Conservation (phyloP, 768 basidiomycete species). For the Lactarius vividus region DNA sequence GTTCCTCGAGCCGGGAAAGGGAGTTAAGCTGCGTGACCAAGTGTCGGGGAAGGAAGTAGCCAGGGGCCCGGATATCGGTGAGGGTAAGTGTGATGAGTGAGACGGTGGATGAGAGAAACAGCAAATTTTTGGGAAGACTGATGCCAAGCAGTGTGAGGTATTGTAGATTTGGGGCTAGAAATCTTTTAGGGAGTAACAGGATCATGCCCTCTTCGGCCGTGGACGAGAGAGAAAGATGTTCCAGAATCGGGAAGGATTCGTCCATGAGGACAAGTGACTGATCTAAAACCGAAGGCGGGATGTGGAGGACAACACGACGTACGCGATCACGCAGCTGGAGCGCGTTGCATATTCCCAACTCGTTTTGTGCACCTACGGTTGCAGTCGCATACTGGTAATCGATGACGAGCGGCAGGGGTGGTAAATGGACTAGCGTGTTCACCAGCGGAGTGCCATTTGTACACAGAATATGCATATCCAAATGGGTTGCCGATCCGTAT, state of each 20-base stretch:
- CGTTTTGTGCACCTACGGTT: not conserved
- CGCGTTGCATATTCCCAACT: not conserved
- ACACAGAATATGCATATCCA: not conserved
- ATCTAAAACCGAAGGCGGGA: not conserved
- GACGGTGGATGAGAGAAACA: not conserved
- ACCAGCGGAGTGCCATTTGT: not conserved
- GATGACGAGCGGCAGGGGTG: constrained; percentile 4
- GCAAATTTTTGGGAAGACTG: not conserved
- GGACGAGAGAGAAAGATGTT: not conserved
- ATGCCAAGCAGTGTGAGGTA: not conserved
- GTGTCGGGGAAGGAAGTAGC: not conserved
- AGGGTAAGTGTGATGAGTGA: not conserved
- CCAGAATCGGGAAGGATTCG: not conserved
- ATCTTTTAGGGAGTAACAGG: not conserved
- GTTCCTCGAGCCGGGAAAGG: constrained; percentile 1
- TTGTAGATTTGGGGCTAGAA: constrained; percentile 1
- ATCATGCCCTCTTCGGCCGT: not conserved
- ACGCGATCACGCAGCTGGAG: not conserved
- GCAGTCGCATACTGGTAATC: not conserved
- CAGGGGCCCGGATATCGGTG: not conserved
- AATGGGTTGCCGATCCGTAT: not conserved
- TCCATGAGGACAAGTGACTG: not conserved
- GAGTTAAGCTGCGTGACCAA: not conserved
- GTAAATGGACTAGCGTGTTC: not conserved
- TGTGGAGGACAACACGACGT: not conserved